Evolutionary conservation across 371 early-diverging fungal genomes (phyloP), one percentile per base, ranked within the genome.

Genomic region (Mucor irregularis): DNA sequence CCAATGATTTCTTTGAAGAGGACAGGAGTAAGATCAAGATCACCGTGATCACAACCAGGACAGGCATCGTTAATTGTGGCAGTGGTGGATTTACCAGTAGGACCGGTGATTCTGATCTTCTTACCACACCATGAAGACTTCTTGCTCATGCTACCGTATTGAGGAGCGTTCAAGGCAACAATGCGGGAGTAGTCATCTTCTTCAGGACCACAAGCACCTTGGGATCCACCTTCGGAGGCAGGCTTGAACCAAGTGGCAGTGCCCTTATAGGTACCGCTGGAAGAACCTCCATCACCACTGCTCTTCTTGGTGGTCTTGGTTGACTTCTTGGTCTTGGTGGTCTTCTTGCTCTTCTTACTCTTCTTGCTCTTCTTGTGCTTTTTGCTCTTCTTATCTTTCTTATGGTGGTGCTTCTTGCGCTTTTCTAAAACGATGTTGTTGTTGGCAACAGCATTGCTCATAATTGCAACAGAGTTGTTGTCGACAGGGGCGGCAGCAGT

Each of bases 21-120:
- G 9, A 76, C 57, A 22, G 84, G 83, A 48, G 80, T 79, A 14
- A 86, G 71, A 65, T 87, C 87, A n/a, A 60, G 49, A 33, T 65
- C 60, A 64, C 63, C 64, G 0, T 34, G 4, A 0, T 25, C 16
- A 35, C 68, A 68, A 2, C 37, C 60, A 26, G 68, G 64, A 40
- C 68, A 68, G n/a, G 61, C 60, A 57, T 68, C 68, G 10, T 43
- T 48, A 24, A 68, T 53, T 2, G 29, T 58, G n/a, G 67, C 67
- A 24, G 45, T 52, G 19, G 46, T 34, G 21, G 51, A 13, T 21
- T 48, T 47, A 21, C 52, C 56, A 42, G n/a, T 40, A 30, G n/a
- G n/a, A n/a, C n/a, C n/a, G 10, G 44, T 61, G 40, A 68, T 68
- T 6, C 29, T 49, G 17, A 68, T 53, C 25, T 60, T 57, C 46